A percentile compares a stretch with the other conserved stretches of the same genome.
Evolutionary conservation across 306 rosid genomes (phyloP).

Genomic region (Vigna nakashimae): DNA sequence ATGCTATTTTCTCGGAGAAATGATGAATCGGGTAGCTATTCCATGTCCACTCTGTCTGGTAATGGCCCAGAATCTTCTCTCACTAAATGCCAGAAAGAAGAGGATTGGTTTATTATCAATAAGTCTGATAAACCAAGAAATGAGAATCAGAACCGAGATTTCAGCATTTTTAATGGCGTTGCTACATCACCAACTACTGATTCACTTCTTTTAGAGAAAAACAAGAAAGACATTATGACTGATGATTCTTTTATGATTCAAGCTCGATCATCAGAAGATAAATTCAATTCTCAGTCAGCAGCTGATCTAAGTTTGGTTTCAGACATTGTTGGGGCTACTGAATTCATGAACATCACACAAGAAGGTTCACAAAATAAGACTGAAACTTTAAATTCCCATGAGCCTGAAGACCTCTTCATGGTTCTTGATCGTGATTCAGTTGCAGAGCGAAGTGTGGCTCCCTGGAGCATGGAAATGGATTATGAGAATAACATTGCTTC

Average conservation of each 20-base stretch:
- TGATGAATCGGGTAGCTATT: slow-evolving; percentile 55
- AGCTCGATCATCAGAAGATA: slow-evolving; percentile 61
- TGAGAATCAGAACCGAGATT: slow-evolving; percentile 51
- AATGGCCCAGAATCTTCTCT: slow-evolving; percentile 49
- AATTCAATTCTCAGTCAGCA: slow-evolving; percentile 60
- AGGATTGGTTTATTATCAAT: slow-evolving; percentile 73
- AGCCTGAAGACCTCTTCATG: slow-evolving; percentile 95
- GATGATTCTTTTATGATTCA: slow-evolving; percentile 97
- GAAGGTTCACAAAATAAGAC: slow-evolving; percentile 56
- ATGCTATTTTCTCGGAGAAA: slow-evolving; percentile 61
- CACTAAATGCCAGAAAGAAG: slow-evolving; percentile 62
- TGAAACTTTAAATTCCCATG: slow-evolving; percentile 53
- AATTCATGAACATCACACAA: slow-evolving; percentile 51
- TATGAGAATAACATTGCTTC: slow-evolving; percentile 57
- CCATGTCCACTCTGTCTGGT: slow-evolving; percentile 47
- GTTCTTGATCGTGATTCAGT: slow-evolving; percentile 84
- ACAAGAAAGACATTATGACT: slow-evolving; percentile 59
- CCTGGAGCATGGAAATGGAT: slow-evolving; percentile 94
- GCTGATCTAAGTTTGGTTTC: slow-evolving; percentile 67
- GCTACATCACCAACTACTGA: slow-evolving; percentile 52
- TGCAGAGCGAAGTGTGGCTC: slow-evolving; percentile 54
- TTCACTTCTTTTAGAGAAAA: slow-evolving; percentile 50
- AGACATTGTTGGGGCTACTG: slow-evolving; percentile 67
- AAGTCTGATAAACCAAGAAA: slow-evolving; percentile 52
- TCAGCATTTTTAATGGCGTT: slow-evolving; percentile 58